Conservation (phyloP, 495 filamentous ascomycete genomes). For the Bathelium albidoporum region DNA sequence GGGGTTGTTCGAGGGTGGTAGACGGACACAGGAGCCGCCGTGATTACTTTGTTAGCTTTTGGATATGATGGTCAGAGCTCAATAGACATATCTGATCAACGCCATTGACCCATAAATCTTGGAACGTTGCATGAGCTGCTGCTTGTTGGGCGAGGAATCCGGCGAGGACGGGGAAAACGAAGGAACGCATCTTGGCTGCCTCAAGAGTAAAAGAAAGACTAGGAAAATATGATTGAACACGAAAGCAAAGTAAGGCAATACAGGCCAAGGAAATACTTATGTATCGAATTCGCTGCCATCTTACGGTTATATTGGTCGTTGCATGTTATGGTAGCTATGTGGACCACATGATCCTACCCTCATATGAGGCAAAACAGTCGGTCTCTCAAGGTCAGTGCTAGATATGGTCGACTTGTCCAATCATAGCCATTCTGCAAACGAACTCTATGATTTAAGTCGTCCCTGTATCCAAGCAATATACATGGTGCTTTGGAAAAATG, state of each 20-base stretch:
- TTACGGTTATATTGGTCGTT: background rate
- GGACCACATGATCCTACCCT: slow-evolving; percentile 3
- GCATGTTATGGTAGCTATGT: background rate
- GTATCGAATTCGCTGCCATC: background rate
- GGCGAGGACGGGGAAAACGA: background rate
- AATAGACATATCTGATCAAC: slow-evolving; percentile 10
- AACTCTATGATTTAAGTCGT: background rate
- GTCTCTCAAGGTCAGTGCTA: background rate
- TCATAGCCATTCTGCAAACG: background rate
- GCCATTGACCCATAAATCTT: slow-evolving; percentile 1
- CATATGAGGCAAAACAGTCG: background rate
- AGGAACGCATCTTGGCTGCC: background rate
- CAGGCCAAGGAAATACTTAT: background rate
- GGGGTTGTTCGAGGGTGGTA: slow-evolving; percentile 1
- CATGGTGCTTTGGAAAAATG: background rate
- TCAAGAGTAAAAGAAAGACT: background rate
- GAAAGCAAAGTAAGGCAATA: background rate
- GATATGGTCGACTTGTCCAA: background rate
- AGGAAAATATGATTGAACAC: background rate
- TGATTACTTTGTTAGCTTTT: slow-evolving; percentile 2
- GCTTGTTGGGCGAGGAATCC: background rate
- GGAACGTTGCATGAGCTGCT: slow-evolving; percentile 1
- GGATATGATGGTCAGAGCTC: background rate
- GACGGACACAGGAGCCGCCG: slow-evolving; percentile 12
- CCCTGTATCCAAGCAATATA: background rate